Base-by-base conservation (phyloP, 2,329 filamentous ascomycete species). In the Davidsoniella australis region DNA sequence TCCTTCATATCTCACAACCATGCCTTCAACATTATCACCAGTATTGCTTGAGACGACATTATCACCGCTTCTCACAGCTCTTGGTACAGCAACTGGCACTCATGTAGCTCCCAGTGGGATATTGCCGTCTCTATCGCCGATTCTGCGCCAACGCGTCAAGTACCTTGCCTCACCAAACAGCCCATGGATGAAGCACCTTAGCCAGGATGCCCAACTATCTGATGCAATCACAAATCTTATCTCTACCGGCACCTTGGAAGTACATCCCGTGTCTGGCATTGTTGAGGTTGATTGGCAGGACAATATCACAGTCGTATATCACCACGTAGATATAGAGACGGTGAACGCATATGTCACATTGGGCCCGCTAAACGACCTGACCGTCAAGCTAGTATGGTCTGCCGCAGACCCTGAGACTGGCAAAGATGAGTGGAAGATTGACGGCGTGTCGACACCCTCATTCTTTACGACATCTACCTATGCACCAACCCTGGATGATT, bases 251-350 rank as follows among this genome's bases (percentile, higher is more conserved):
- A 66, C 71, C 42, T 67, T 89, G 29, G 82, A 88, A 61, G 82
- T 82, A n/a, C 85, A 91, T 58, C 85, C 85, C 2, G 76, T 82
- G 4, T 86, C 82, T 2, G 84, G 83, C 48, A 83, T 88, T 62
- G 75, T 89, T 48, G 84, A 89, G 64, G 64, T 88, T 17, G 78
- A 84, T 61, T 76, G 73, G 70, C 72, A 77, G 50, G 80, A 85
- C 50, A 71, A 76, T 6, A 48, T 51, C 36, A 68, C 76, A 52
- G 68, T 71, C 24, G 70, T 73, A 48, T 89, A 80, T 64, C 69
- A 75, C 53, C 70, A 82, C n/a, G 61, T 85, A 36, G 85, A 91
- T 58, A 65, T 73, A 41, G 85, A 91, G 63, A 91, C 84, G 0
- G 62, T 88, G 47, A 80, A 88, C 57, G 71, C 78, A 3, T 68